Evolutionary conservation across 306 rosid genomes (phyloP), one percentile per base, ranked within the genome.

Genomic region (Macrotyloma uniflorum): DNA sequence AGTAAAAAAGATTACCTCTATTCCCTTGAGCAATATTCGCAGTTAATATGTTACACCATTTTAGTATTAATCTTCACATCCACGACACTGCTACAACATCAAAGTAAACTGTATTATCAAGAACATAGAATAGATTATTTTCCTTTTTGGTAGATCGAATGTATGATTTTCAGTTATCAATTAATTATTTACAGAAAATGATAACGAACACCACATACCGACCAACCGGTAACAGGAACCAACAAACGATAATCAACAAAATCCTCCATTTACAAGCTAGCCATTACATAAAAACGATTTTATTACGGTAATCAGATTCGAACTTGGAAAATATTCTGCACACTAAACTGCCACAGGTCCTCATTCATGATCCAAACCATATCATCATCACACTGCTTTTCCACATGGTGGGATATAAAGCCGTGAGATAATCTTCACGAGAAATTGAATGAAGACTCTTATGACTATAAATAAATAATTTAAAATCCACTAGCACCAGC

Each of bases 161-260:
- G 62, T 75, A 38, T 58, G 33, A 53, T 51, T 65, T 63, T 61
- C 73, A 66, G 49, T 19, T 32, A 61, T 47, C 53, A 23, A 32
- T 58, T 9, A 42, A 61, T 76, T 23, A 64, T 82, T 26, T 71
- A 77, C 74, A 83, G 75, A 64, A 77, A 77, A 65, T 64, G 75
- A 65, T 65, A 64, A 64, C 51, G 35, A 55, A 72, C 70, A 65
- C 32, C 74, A 24, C 50, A 24, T 46, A 77, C 66, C 12, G 14
- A 78, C 72, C 71, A 23, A 30, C 32, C 50, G 30, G 33, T 22
- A 54, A 78, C 46, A 35, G 65, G 63, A 85, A 62, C 62, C 72
- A 63, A 47, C 67, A 77, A 68, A 63, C 47, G 2, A 66, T 55
- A 68, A 32, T 43, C 58, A 50, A 70, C 82, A 40, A 70, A 59